Percentiles rank a stretch among this genome's conserved stretches.
phyloP scores from a whole-genome alignment of 108 stramenopile genomes.

The Fragilaria radians region DNA sequence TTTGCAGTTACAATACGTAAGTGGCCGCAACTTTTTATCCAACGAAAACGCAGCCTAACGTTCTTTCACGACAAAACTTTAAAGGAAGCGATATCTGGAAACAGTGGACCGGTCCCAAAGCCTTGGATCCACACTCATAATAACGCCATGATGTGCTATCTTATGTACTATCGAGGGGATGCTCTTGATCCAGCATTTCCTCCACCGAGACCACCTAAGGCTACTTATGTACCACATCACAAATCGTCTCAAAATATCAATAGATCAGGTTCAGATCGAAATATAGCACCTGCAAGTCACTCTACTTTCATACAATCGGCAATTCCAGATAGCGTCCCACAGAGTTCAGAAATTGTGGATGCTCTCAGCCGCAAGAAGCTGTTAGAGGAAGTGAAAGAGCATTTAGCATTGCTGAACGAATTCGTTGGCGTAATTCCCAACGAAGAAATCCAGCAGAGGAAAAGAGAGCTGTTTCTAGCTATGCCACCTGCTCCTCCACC shows the following conservation, averaged over 20 bases:
- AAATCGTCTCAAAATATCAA: no score
- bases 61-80: no score
- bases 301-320: not conserved
- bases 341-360: not conserved
- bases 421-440: slow-evolving; percentile 51
- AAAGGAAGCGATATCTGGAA: not conserved
- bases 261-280: no score
- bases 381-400: slow-evolving; percentile 45
- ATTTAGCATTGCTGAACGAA: slow-evolving; percentile 51
- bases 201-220: slow-evolving; percentile 22
- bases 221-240: slow-evolving; percentile 23
- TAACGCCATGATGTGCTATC: slow-evolving; percentile 43
- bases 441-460: slow-evolving; percentile 37
- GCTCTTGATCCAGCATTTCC: slow-evolving; percentile 36
- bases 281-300: no score
- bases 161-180: slow-evolving; percentile 45
- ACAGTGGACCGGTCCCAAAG: slow-evolving; percentile 2
- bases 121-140: slow-evolving; percentile 37
- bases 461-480: slow-evolving; percentile 47
- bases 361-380: slow-evolving; percentile 17
- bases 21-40: not conserved
- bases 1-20: slow-evolving; percentile 27
- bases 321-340: not conserved
- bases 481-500: slow-evolving; percentile 49
- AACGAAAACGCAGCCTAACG: slow-evolving; percentile 9